Base-by-base conservation (phyloP, 768 basidiomycete genomes). In the Tylopilus vinaceipallidus region DNA sequence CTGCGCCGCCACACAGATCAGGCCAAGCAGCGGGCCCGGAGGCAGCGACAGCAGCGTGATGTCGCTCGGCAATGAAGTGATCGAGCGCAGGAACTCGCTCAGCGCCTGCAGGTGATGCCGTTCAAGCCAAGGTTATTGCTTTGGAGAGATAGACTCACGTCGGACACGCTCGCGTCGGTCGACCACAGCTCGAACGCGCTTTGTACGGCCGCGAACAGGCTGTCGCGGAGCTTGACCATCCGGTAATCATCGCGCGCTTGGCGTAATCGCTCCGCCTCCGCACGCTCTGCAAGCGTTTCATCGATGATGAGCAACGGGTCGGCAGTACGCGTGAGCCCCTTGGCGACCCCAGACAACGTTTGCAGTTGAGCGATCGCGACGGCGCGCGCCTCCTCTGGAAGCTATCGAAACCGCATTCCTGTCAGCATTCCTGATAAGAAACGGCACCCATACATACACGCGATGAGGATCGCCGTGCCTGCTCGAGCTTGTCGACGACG, bases 41-140 rank as follows among this genome's bases (percentile, higher is more conserved):
- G 90, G 83, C 0, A 97, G 75, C 0, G 91, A 88, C 9, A 97
- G 73, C 14, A 97, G 65, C 0, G 91, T 95, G 17, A 72, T 75
- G 47, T 93, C 89, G 3, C 78, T 73, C 0, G 90, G 87, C 26
- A 95, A 76, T 3, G 85, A 82, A 0, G 94, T 92, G 49, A 95
- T 88, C 0, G 90, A 86, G 53, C 88, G 91, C 72, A 94, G 78
- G 30, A 95, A 73, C 56, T 91, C 85, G 72, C 87, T 91, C 53
- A 91, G 68, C 6, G 83, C 82, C 91, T 93, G 43, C 38, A 22
- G 23, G 27, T 8, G 17, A 7, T 13, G 43, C 61, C 44, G 59
- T 30, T 20, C n/a, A 22, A 29, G 3, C 14, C 41, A 17, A 26
- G 4, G 34, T 16, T 3, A 23, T 22, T n/a, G 36, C 38, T 11